Percentiles rank a stretch among this genome's conserved stretches.
phyloP scores from a whole-genome alignment of 768 basidiomycete genomes.

The Podaxis sp. region DNA sequence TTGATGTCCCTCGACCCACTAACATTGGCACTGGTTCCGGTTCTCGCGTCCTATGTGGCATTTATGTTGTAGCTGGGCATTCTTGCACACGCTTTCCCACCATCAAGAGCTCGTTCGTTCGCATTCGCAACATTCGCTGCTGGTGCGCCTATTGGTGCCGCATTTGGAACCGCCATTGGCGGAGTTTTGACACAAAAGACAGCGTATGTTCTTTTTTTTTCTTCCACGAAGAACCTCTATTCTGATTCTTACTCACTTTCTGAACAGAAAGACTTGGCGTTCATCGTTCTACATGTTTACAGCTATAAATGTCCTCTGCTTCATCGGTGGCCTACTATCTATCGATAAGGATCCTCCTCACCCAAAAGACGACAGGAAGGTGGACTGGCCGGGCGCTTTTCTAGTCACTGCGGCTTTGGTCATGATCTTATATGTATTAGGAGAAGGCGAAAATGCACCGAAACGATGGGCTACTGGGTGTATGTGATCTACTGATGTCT shows the following conservation, averaged over 20 bases:
- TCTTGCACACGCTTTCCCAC: slow-evolving; percentile 75
- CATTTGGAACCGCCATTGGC: slow-evolving; percentile 64
- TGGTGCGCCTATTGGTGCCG: slow-evolving; percentile 79
- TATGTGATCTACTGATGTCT: slow-evolving; percentile 9
- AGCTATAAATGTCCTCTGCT: slow-evolving; percentile 49
- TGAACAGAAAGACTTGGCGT: slow-evolving; percentile 56
- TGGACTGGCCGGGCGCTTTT: slow-evolving; percentile 79
- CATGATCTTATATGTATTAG: slow-evolving; percentile 69
- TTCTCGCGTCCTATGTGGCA: neutral
- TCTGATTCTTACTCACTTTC: neutral
- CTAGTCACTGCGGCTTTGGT: slow-evolving; percentile 61
- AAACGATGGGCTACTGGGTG: slow-evolving; percentile 53
- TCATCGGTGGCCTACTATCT: slow-evolving; percentile 48
- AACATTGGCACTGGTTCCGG: neutral
- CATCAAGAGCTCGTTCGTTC: slow-evolving; percentile 54
- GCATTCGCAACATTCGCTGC: slow-evolving; percentile 85
- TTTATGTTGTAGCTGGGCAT: slow-evolving; percentile 58
- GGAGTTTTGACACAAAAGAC: slow-evolving; percentile 64
- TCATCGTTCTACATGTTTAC: slow-evolving; percentile 54
- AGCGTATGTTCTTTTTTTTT: slow-evolving; percentile 24
- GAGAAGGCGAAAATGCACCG: slow-evolving; percentile 56
- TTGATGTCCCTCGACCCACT: neutral
- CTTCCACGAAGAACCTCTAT: neutral
- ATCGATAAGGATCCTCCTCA: slow-evolving; percentile 58
- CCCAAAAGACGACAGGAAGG: slow-evolving; percentile 35